phyloP scores from a whole-genome alignment of 306 rosid genomes.

The Quercus mongolica region DNA sequence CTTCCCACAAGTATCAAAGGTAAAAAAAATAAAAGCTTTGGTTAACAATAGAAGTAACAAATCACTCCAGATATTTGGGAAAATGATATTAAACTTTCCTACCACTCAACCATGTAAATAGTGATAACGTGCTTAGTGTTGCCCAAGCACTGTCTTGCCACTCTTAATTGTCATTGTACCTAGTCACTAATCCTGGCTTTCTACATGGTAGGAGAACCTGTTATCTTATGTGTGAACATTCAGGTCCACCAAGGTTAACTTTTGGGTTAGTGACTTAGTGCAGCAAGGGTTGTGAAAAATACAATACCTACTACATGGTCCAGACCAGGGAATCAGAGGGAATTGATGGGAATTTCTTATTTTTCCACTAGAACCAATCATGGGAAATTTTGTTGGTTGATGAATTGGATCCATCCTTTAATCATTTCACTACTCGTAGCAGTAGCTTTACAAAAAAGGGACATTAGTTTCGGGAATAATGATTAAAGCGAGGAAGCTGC shows the following conservation, averaged over 20 bases:
- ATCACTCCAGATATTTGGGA: background rate
- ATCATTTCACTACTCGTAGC: slow-evolving; percentile 26
- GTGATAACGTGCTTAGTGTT: background rate
- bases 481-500: slow-evolving; percentile 37
- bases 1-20: too few relatives aligned
- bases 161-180: background rate
- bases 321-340: background rate
- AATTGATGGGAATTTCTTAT: background rate
- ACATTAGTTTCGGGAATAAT: slow-evolving; percentile 24
- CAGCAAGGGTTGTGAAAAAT: background rate
- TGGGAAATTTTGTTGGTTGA: slow-evolving; percentile 24
- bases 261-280: background rate
- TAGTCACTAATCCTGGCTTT: background rate
- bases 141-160: background rate
- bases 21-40: too few relatives aligned
- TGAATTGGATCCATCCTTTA: slow-evolving; percentile 18
- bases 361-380: slow-evolving; percentile 19
- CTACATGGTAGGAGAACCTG: background rate
- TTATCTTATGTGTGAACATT: background rate
- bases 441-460: slow-evolving; percentile 13
- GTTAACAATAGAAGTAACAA: background rate
- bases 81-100: background rate
- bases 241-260: background rate
- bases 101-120: background rate
- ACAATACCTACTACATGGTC: background rate